These are phyloP conservation scores for Schwanniomyces occidentalis DNA, from an alignment of 805 yeast genomes.

Conservation along the genomic window DNA sequence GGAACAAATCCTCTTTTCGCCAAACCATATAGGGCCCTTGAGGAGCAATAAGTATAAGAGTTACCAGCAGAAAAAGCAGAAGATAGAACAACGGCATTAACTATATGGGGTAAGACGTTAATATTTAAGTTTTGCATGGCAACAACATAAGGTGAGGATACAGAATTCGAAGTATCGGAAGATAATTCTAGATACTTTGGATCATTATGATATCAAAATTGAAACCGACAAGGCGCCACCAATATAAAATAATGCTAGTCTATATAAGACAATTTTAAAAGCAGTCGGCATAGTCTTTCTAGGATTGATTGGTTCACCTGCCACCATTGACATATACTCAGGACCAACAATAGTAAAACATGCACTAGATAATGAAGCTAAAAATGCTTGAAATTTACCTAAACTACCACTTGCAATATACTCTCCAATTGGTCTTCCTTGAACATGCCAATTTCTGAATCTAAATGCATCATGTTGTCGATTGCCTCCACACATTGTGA, in stretches of 20 bases:
- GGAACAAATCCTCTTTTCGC: conserved; percentile 78
- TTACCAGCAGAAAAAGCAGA: conserved; percentile 85
- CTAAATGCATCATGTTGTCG: conserved; percentile 36
- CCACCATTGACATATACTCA: conserved; percentile 45
- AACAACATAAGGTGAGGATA: conserved; percentile 33
- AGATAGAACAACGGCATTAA: conserved; percentile 73
- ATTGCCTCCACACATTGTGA: conserved; percentile 41
- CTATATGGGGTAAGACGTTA: conserved; percentile 68
- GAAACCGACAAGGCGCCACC: conserved; percentile 45
- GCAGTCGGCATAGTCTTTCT: conserved; percentile 40
- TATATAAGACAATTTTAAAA: conserved; percentile 42
- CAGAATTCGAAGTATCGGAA: conserved; percentile 24
- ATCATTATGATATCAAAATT: conserved; percentile 36
- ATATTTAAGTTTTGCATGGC: conserved; percentile 63
- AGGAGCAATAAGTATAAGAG: conserved; percentile 73
- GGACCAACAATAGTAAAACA: conserved; percentile 44
- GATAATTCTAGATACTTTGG: conserved; percentile 21
- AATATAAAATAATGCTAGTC: conserved; percentile 45
- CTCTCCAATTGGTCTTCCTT: conserved; percentile 42
- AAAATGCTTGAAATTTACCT: conserved; percentile 45
- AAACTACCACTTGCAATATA: conserved; percentile 33
- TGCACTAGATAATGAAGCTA: conserved; percentile 38
- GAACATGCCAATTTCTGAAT: conserved; percentile 33
- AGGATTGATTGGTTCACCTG: conserved; percentile 46
- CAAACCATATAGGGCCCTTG: conserved; percentile 66